Evolutionary conservation across 192 early-diverging fungal species (phyloP), one percentile per base, ranked within the genome.

Genomic region (Mortierella antarctica): DNA sequence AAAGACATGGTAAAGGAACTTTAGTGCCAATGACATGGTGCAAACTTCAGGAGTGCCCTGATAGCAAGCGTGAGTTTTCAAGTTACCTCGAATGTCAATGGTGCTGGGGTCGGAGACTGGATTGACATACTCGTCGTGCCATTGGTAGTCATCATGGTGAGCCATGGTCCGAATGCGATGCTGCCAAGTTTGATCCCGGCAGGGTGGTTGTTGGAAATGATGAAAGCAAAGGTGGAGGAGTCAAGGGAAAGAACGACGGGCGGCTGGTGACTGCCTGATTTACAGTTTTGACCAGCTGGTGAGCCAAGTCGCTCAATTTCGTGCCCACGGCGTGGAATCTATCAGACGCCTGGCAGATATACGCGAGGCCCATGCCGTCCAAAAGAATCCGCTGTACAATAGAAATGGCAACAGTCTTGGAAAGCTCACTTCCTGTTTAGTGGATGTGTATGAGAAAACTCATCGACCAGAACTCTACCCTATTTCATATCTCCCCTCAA

Each of bases 371-470:
- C 68, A 93, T 92, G 44, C 96, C 96, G 80, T 98, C 96, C 57
- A 95, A 84, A 20, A 98, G 89, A 49, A 98, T 98, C 70, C 97
- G 95, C 83, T 98, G 96, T 48, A 98, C 96, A 65, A 98, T 97
- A 83, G 98, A 97, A n/a, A 97, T 98, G 15, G 97, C 97, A 51
- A 98, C 97, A 21, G 95, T 97, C 78, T 98, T 98, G 65, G 94
- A 96, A 49, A 98, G 89, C 78, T 98, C 97, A 71, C 89, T 92
- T 48, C 97, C 97, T 62, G 93, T 95, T 80, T 98, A 96, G 94
- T 98, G 96, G 71, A 98, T 98, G 68, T 96, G 92, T 31, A 31
- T 31, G 3, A 31, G 31, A 31, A 31, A 31, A 31, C 31, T 31
- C 31, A 2, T 31, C 31, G 31, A 31, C n/a, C n/a, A n/a, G n/a